These are phyloP conservation scores for Rhynchosporium secalis DNA, from an alignment of 2,329 filamentous ascomycete genomes.

Conservation along the genomic window DNA sequence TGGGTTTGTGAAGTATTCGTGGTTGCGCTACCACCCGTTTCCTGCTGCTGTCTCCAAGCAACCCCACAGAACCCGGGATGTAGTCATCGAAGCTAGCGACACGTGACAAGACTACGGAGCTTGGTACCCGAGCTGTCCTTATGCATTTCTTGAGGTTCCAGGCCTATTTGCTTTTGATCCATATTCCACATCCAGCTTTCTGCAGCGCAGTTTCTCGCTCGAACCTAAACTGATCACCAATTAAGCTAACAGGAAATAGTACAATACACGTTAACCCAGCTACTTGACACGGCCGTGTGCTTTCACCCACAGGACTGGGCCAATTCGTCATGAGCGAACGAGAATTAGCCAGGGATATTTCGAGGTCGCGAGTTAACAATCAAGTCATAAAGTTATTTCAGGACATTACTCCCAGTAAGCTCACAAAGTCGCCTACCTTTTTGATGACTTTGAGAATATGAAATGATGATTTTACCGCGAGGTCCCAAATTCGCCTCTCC, in stretches of 20 bases:
- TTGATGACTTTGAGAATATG: too few relatives aligned
- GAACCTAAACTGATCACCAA: neutral
- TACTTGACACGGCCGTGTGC: constrained; percentile 10
- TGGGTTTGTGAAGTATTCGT: constrained; percentile 6
- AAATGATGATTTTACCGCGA: too few relatives aligned
- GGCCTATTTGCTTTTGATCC: neutral
- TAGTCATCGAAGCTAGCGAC: neutral
- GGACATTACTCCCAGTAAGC: too few relatives aligned
- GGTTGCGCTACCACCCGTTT: constrained; percentile 4
- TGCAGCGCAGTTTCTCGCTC: constrained; percentile 4
- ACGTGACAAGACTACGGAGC: neutral
- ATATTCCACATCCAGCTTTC: neutral
- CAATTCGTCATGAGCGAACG: too few relatives aligned
- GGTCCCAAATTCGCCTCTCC: too few relatives aligned
- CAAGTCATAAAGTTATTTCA: too few relatives aligned
- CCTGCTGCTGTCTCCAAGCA: neutral
- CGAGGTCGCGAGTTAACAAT: too few relatives aligned
- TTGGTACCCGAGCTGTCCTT: neutral
- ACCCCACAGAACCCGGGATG: too few relatives aligned
- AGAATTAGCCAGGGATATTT: too few relatives aligned
- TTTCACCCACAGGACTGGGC: constrained; percentile 22
- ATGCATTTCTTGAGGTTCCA: too few relatives aligned
- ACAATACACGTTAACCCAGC: neutral
- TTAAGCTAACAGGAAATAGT: neutral
- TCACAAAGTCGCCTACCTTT: too few relatives aligned